These are phyloP conservation scores for Leonotis leonurus DNA, from an alignment of 257 asterid species.

Conservation along the genomic window DNA sequence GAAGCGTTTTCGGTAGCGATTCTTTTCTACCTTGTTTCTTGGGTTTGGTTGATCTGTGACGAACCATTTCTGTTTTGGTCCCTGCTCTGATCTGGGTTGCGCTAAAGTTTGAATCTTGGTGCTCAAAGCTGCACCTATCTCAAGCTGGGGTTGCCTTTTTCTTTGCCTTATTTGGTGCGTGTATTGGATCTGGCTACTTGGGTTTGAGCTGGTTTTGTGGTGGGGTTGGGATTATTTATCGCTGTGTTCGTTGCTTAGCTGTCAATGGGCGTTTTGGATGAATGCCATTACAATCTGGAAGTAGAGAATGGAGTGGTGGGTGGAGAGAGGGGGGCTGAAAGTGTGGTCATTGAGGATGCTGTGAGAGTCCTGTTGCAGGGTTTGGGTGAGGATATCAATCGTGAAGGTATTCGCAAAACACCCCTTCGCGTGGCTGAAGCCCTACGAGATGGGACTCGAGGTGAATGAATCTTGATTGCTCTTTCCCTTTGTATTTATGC, in stretches of 20 bases:
- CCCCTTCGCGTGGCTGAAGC: conserved; percentile 96
- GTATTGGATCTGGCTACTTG: conserved; percentile 9
- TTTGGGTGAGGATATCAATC: conserved; percentile 83
- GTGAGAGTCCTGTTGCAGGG: conserved; percentile 83
- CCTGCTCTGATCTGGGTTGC: conserved; percentile 23
- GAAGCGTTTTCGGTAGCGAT: conserved; percentile 3
- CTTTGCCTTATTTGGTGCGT: neutral
- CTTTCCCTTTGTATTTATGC: neutral
- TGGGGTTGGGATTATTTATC: conserved; percentile 5
- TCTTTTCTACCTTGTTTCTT: neutral
- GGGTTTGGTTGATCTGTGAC: neutral
- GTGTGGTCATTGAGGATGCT: conserved; percentile 60
- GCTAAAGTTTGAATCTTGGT: conserved; percentile 4
- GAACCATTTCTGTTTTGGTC: conserved; percentile 10
- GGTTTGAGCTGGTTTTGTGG: conserved; percentile 19
- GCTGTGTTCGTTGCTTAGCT: neutral
- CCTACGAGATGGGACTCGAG: conserved; percentile 75
- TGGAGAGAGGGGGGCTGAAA: conserved; percentile 40
- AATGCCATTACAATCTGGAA: conserved; percentile 49
- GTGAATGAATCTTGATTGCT: conserved; percentile 34
- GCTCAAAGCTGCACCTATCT: conserved; percentile 13
- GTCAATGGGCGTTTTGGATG: conserved; percentile 90
- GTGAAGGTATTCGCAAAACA: conserved; percentile 76
- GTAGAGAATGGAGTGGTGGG: conserved; percentile 58
- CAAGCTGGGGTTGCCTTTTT: neutral